A percentile compares a stretch with the other conserved stretches of the same genome.
Evolutionary conservation across 345 rosid species (phyloP).

Genomic region (Bruguiera parviflora): DNA sequence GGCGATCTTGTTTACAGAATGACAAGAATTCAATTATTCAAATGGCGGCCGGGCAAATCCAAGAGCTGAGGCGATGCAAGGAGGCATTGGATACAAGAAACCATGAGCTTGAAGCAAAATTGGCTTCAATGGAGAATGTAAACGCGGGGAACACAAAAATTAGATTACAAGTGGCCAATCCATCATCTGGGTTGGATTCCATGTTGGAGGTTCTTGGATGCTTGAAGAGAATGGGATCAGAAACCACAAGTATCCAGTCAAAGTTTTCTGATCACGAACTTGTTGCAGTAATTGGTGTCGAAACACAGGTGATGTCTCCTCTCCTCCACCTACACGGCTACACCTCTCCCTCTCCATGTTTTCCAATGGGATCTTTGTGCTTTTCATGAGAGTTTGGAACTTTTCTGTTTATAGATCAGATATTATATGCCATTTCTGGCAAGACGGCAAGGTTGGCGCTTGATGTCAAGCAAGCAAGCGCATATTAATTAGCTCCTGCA

Average conservation of each 20-base stretch:
- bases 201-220: constrained; percentile 49
- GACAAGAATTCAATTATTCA: constrained; percentile 57
- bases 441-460: too few species aligned
- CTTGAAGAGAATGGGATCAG: constrained; percentile 40
- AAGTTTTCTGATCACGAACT: constrained; percentile 36
- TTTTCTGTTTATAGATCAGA: too few species aligned
- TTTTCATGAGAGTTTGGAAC: too few species aligned
- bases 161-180: constrained; percentile 37
- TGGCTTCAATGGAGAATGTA: constrained; percentile 4
- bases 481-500: too few species aligned
- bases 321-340: background rate
- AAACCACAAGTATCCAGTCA: constrained; percentile 32
- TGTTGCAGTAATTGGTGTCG: constrained; percentile 33
- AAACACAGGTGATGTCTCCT: constrained; percentile 34
- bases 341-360: background rate
- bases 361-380: too few species aligned
- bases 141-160: constrained; percentile 30
- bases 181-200: constrained; percentile 55
- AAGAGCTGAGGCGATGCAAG: constrained; percentile 38
- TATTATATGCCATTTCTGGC: too few species aligned
- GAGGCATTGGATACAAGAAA: constrained; percentile 41
- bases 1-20: constrained; percentile 31
- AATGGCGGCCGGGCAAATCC: constrained; percentile 35
- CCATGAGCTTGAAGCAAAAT: constrained; percentile 25
- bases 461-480: too few species aligned